Base-by-base conservation (phyloP, 108 stramenopile genomes). In the Pseudonitzschia multiseries region DNA sequence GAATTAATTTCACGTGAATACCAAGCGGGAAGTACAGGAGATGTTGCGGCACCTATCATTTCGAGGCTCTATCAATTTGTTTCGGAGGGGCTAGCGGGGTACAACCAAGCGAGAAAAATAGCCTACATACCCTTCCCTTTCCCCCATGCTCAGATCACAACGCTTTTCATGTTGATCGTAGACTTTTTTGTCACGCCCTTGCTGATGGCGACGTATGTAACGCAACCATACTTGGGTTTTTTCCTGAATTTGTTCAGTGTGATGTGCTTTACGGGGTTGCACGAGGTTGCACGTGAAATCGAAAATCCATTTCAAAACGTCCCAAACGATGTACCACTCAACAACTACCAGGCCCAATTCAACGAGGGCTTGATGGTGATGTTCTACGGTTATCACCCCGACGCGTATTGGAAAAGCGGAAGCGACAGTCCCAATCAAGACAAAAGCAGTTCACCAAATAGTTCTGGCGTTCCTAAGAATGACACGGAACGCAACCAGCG, bases 311-410 rank as follows among this genome's bases (percentile, higher is more conserved):
- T 90, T 67, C 60, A 77, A 57, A 89, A 88, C 71, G 82, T 86
- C 44, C 92, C 92, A 15, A 93, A 93, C 69, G 92, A 93, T 68
- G 60, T 93, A 33, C 92, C 92, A 10, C 72, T 90, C n/a, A 93
- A 89, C 63, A 79, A 88, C 48, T 86, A 87, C 46, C 91, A 93
- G 68, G 91, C 91, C 24, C 91, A 90, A 59, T 88, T 86, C 73
- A 93, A 93, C 68, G 91, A 93, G 29, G 82, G 74, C 12, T 61
- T 93, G 26, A 72, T 93, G 67, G 73, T 75, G 12, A 90, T 89
- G 80, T 93, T 86, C 59, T 70, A 76, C 42, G 89, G 87, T 4
- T 93, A 78, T 62, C 89, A 93, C 77, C 91, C 91, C 18, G 89
- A 93, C 68, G 74, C 82, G 1, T 87, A 70, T 41, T 92, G 88